Conservation (phyloP, 75 land plant species). For the Pinus tabuliformis region DNA sequence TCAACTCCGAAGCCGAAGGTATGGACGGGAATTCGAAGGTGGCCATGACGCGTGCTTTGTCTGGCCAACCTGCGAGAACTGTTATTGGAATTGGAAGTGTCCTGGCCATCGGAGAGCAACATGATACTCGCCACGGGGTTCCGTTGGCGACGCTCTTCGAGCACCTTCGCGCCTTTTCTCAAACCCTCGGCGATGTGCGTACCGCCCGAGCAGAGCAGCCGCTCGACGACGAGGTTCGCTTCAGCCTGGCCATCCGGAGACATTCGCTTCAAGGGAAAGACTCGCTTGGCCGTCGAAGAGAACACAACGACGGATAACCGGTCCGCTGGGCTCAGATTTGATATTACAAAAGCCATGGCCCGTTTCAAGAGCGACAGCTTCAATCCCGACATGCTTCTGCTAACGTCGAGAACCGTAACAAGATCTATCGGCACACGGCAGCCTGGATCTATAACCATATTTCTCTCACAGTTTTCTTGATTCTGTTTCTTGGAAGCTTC, state of each 20-base stretch:
- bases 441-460: slow-evolving; percentile 21
- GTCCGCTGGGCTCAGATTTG: slow-evolving; percentile 68
- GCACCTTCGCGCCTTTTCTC: no score
- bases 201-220: no score
- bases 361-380: slow-evolving; percentile 26
- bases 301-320: slow-evolving; percentile 36
- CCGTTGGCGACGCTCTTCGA: no score
- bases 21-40: no score
- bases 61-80: no score
- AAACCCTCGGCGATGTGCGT: no score
- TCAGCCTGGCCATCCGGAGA: slow-evolving; percentile 33
- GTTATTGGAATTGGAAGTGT: no score
- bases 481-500: neutral
- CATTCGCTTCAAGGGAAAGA: slow-evolving; percentile 68
- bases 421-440: slow-evolving; percentile 18
- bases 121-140: no score
- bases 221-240: no score
- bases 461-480: neutral
- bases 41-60: no score
- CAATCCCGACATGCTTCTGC: slow-evolving; percentile 67
- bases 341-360: slow-evolving; percentile 73
- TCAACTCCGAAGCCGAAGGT: no score
- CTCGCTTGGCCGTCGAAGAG: slow-evolving; percentile 38
- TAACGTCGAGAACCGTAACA: slow-evolving; percentile 54
- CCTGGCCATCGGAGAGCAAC: no score